A percentile compares a stretch with the other conserved stretches of the same genome.
phyloP scores from a whole-genome alignment of 306 rosid species.

The Mucuna pruriens region DNA sequence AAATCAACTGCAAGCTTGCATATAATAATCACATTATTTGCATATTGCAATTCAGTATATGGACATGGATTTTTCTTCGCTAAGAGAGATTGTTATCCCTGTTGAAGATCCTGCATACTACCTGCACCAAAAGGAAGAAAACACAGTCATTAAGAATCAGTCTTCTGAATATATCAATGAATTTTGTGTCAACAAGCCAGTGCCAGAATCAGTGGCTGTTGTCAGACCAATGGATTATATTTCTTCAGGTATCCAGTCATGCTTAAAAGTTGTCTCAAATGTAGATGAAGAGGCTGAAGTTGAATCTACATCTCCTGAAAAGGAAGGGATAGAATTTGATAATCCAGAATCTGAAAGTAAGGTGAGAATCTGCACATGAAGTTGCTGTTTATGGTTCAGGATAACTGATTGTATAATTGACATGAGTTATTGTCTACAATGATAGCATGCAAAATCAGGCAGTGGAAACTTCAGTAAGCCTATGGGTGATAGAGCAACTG shows the following conservation, averaged over 20 bases:
- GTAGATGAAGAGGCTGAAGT: conserved; percentile 51
- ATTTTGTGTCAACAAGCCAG: conserved; percentile 36
- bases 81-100: conserved; percentile 45
- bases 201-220: conserved; percentile 37
- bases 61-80: conserved; percentile 44
- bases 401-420: conserved; percentile 19
- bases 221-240: conserved; percentile 43
- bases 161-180: conserved; percentile 31
- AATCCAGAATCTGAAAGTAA: conserved; percentile 49
- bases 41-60: conserved; percentile 58
- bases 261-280: conserved; percentile 48
- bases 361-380: conserved; percentile 54
- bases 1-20: conserved; percentile 22
- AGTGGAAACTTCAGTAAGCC: conserved; percentile 43
- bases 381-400: conserved; percentile 27
- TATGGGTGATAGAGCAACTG: conserved; percentile 53
- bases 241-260: conserved; percentile 48
- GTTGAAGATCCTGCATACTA: conserved; percentile 38
- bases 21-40: conserved; percentile 26
- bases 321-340: conserved; percentile 40
- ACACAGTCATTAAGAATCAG: conserved; percentile 31
- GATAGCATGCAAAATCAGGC: conserved; percentile 55
- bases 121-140: conserved; percentile 46
- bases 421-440: conserved; percentile 33
- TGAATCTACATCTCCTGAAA: conserved; percentile 48